Percentiles rank a stretch among this genome's conserved stretches.
phyloP scores from a whole-genome alignment of 2,329 filamentous ascomycete species.

The Colletotrichum sublineola region DNA sequence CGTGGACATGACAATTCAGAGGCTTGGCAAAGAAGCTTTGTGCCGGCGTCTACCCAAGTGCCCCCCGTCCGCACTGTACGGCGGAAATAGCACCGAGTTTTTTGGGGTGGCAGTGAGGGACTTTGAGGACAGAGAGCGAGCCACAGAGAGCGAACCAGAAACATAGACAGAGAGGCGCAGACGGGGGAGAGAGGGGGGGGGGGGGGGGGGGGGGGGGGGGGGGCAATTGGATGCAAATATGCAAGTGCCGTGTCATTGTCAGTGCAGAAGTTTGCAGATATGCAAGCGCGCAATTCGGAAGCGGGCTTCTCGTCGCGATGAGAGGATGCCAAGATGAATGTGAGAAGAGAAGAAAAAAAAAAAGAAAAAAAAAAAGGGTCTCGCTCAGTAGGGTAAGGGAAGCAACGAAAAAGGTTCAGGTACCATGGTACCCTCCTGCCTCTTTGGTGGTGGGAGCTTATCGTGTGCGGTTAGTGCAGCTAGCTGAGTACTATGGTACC shows the following conservation, averaged over 20 bases:
- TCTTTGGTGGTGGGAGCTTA: slow-evolving; percentile 13
- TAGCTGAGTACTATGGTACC: neutral
- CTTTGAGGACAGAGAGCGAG: slow-evolving; percentile 1
- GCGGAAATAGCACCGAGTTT: slow-evolving; percentile 11
- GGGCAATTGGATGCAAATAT: slow-evolving; percentile 1
- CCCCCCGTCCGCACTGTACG: slow-evolving; percentile 19
- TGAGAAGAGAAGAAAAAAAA: neutral
- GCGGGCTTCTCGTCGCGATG: neutral
- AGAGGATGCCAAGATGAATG: slow-evolving; percentile 5
- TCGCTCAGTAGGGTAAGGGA: neutral
- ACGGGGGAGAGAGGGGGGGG: neutral
- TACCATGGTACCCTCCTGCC: slow-evolving; percentile 7
- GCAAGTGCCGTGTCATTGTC: slow-evolving; percentile 14
- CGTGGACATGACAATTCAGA: slow-evolving; percentile 37
- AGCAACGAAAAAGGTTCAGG: neutral
- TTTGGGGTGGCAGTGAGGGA: slow-evolving; percentile 9
- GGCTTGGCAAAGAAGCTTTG: slow-evolving; percentile 38
- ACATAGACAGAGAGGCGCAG: neutral
- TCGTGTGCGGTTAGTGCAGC: slow-evolving; percentile 11
- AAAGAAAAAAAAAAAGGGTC: neutral
- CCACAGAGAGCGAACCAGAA: neutral
- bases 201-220: too few species aligned
- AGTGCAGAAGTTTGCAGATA: slow-evolving; percentile 9
- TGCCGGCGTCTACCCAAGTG: slow-evolving; percentile 17
- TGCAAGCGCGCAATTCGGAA: slow-evolving; percentile 7